Evolutionary conservation across 371 early-diverging fungal species (phyloP).

Genomic region (Haplosporangium sp.): DNA sequence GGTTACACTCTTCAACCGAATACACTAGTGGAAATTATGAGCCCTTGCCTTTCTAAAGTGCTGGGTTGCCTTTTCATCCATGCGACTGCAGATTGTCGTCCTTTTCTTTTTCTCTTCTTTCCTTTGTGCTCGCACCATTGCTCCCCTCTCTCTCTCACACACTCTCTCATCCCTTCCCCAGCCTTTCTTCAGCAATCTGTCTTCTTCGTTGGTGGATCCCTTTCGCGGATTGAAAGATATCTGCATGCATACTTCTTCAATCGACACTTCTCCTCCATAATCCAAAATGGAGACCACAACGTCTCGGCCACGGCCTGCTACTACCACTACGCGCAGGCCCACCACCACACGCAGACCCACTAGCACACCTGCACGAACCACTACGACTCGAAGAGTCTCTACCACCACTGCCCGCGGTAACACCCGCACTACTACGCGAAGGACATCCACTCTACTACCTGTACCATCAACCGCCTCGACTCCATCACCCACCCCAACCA

Average conservation of each 20-base stretch:
- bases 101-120: neutral
- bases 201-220: conserved; percentile 15
- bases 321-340: conserved; percentile 1
- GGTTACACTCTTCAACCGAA: too few species aligned
- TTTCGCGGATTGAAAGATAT: conserved; percentile 47
- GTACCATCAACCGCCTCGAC: neutral
- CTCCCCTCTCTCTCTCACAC: neutral
- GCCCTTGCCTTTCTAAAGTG: neutral
- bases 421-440: neutral
- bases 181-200: neutral
- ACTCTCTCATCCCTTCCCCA: neutral
- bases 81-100: too few species aligned
- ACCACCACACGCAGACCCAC: neutral
- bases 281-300: too few species aligned
- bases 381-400: neutral
- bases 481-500: conserved; percentile 7
- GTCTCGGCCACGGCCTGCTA: too few species aligned
- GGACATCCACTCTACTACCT: neutral
- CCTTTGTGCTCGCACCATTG: too few species aligned
- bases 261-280: neutral
- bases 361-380: neutral
- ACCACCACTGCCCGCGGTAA: neutral
- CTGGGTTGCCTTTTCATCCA: neutral
- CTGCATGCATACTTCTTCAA: conserved; percentile 5
- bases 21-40: too few species aligned